phyloP scores from a whole-genome alignment of 176 grass and related monocot genomes.

The Alloteropsis semialata region DNA sequence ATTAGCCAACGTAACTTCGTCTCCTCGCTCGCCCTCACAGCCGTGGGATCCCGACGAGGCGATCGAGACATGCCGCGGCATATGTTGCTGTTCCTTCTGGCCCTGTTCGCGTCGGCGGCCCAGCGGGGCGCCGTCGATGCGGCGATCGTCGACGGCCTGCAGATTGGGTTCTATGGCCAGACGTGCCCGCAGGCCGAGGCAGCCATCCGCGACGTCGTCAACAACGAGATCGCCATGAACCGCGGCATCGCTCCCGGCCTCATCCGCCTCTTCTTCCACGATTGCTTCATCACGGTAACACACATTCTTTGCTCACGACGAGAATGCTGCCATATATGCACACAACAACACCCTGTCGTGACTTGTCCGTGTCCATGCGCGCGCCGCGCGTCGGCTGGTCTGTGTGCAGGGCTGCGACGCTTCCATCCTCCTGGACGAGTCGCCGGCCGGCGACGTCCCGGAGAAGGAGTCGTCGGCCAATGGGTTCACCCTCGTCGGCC shows the following conservation, averaged over 20 bases:
- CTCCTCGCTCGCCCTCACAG: too few species aligned
- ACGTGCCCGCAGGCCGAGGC: constrained; percentile 40
- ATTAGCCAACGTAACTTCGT: neutral
- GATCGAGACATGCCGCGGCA: neutral
- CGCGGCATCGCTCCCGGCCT: constrained; percentile 32
- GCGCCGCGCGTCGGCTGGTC: neutral
- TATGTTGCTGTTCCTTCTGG: neutral
- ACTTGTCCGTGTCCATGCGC: neutral
- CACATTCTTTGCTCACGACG: neutral
- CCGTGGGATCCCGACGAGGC: neutral
- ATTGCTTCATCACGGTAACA: constrained; percentile 53
- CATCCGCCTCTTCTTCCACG: constrained; percentile 58
- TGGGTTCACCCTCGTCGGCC: constrained; percentile 44
- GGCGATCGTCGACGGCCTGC: constrained; percentile 14
- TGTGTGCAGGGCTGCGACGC: constrained; percentile 47
- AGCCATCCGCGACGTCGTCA: constrained; percentile 16
- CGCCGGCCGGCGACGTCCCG: constrained; percentile 32
- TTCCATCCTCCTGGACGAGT: constrained; percentile 51
- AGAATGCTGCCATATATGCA: too few species aligned
- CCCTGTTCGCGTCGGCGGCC: neutral
- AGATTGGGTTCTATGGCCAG: constrained; percentile 27
- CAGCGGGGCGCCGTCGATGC: neutral
- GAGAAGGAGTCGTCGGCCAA: constrained; percentile 57
- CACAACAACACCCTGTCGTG: neutral
- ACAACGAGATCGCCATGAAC: constrained; percentile 8